Conservation (phyloP, 371 early-diverging fungal species). For the Lichtheimia corymbifera region DNA sequence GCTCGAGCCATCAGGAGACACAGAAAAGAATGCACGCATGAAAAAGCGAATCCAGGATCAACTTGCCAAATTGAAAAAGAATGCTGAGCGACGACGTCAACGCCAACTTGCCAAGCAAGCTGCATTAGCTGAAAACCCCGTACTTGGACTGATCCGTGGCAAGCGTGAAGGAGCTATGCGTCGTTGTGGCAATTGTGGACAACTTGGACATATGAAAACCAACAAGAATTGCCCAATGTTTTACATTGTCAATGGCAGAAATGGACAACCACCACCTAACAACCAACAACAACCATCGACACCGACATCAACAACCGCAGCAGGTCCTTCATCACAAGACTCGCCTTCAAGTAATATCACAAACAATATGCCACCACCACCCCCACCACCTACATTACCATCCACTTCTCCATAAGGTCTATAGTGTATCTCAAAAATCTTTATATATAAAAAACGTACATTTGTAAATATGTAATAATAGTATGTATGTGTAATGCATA, state of each 20-base stretch:
- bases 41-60: constrained; percentile 65
- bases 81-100: constrained; percentile 60
- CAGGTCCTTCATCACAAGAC: not conserved
- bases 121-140: constrained; percentile 51
- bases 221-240: constrained; percentile 82
- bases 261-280: not conserved
- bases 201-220: constrained; percentile 88
- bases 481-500: not conserved
- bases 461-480: no score
- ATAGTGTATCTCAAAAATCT: no score
- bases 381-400: no score
- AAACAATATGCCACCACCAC: no score
- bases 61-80: constrained; percentile 62
- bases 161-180: constrained; percentile 61
- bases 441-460: no score
- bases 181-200: constrained; percentile 83
- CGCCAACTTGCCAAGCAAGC: constrained; percentile 46
- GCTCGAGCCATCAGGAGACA: constrained; percentile 60
- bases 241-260: constrained; percentile 31
- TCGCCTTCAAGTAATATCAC: not conserved
- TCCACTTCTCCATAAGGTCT: no score
- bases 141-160: constrained; percentile 53
- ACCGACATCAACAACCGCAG: not conserved
- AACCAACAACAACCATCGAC: not conserved
- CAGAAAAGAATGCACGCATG: constrained; percentile 61